Conservation (phyloP, 163 green algal genomes). For the Coccomyxa subellipsoidea region DNA sequence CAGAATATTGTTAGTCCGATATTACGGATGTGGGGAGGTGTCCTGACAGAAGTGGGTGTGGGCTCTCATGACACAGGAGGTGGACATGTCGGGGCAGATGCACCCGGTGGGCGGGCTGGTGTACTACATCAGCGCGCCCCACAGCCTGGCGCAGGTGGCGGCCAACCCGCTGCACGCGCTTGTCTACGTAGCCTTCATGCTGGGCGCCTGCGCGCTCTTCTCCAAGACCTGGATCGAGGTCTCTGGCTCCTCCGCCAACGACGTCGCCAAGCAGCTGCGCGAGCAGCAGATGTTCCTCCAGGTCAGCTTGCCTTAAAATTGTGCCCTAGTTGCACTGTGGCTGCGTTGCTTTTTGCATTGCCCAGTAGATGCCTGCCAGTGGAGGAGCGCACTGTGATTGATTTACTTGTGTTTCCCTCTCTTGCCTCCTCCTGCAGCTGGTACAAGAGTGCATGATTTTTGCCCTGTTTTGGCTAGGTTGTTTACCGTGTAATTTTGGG, state of each 20-base stretch:
- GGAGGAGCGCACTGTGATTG: no score
- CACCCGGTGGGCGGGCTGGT: constrained; percentile 93
- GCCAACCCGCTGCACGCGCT: constrained; percentile 93
- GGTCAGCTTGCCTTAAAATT: constrained; percentile 14
- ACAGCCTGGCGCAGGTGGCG: constrained; percentile 79
- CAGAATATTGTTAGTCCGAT: no score
- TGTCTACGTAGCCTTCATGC: constrained; percentile 99
- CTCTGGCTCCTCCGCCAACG: constrained; percentile 85
- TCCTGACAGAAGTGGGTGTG: no score
- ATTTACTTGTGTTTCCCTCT: no score
- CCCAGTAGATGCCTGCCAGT: no score
- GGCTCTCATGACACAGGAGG: constrained; percentile 49
- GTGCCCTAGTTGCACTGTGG: background rate
- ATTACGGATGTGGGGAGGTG: no score
- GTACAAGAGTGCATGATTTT: no score
- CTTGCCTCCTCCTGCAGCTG: no score
- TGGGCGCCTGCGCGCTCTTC: constrained; percentile 97
- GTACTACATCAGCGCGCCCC: constrained; percentile 97
- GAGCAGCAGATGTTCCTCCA: constrained; percentile 91
- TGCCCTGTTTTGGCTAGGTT: no score
- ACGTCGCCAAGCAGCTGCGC: constrained; percentile 98
- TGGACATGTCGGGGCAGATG: constrained; percentile 69
- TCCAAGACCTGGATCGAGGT: constrained; percentile 99
- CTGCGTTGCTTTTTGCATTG: no score
- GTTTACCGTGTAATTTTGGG: no score